Conservation (phyloP, 352 stramenopile genomes). For the Globisporangium parvum region DNA sequence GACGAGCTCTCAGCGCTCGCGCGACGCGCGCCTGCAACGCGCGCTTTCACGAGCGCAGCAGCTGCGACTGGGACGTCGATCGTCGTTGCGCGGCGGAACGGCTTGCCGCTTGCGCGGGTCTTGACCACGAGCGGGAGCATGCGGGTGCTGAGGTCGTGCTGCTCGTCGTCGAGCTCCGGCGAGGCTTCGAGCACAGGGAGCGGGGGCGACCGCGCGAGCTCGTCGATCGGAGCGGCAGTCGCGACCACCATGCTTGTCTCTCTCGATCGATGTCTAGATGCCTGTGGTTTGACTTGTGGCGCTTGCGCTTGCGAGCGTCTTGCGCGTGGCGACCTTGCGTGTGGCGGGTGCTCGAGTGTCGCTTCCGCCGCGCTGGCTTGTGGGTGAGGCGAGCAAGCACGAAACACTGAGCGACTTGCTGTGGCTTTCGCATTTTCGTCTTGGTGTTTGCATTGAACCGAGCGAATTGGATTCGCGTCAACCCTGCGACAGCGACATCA, state of each 20-base stretch:
- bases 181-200: slow-evolving; percentile 7
- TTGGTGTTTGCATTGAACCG: not conserved
- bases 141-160: slow-evolving; percentile 4
- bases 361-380: not conserved
- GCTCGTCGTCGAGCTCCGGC: slow-evolving; percentile 9
- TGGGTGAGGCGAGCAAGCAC: not conserved
- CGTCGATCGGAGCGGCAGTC: slow-evolving; percentile 1
- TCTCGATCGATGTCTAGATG: too few relatives aligned
- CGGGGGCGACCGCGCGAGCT: not conserved
- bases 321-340: too few relatives aligned
- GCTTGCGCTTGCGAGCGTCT: not conserved
- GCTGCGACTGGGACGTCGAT: slow-evolving; percentile 29
- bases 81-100: slow-evolving; percentile 47
- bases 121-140: slow-evolving; percentile 3
- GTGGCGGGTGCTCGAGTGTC: not conserved
- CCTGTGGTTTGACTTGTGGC: not conserved
- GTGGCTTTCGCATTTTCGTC: too few relatives aligned
- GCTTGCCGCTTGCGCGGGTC: slow-evolving; percentile 3
- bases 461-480: not conserved
- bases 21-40: slow-evolving; percentile 2
- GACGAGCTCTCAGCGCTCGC: slow-evolving; percentile 18
- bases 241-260: not conserved
- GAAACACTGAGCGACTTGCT: too few relatives aligned
- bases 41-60: slow-evolving; percentile 2
- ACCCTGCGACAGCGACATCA: not conserved